Evolutionary conservation across 495 filamentous ascomycete species (phyloP).

Genomic region (Penicillium ucsense): DNA sequence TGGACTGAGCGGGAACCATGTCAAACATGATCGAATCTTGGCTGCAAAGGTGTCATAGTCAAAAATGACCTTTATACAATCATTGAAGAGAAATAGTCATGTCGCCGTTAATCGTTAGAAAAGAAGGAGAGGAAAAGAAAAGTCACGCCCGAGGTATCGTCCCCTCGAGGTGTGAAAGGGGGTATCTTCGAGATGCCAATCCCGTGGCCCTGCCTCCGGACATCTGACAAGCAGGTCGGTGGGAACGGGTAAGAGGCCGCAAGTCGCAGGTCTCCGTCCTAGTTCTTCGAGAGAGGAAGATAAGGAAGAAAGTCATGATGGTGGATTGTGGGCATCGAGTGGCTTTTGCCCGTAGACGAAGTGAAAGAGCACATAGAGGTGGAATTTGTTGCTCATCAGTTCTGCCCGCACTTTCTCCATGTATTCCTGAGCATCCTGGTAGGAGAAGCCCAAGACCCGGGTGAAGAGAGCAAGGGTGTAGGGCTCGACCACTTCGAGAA

Average conservation of each 20-base stretch:
- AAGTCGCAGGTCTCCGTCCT: no score
- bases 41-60: conserved; percentile 1
- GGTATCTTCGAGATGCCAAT: neutral
- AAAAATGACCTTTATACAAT: conserved; percentile 6
- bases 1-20: no score
- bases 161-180: no score
- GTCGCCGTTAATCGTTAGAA: conserved; percentile 8
- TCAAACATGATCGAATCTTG: no score
- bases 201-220: neutral
- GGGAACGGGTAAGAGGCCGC: no score
- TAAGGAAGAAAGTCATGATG: no score
- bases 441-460: conserved; percentile 37
- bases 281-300: no score
- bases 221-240: neutral
- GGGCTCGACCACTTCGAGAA: conserved; percentile 39
- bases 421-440: conserved; percentile 25
- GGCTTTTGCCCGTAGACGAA: conserved; percentile 34
- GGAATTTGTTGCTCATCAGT: conserved; percentile 17
- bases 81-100: conserved; percentile 4
- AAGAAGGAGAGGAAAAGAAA: neutral
- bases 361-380: conserved; percentile 30
- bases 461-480: conserved; percentile 47
- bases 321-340: conserved; percentile 6
- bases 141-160: no score
- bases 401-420: conserved; percentile 27